Conservation (phyloP, 768 basidiomycete species). For the Hemileccinum impolitum region DNA sequence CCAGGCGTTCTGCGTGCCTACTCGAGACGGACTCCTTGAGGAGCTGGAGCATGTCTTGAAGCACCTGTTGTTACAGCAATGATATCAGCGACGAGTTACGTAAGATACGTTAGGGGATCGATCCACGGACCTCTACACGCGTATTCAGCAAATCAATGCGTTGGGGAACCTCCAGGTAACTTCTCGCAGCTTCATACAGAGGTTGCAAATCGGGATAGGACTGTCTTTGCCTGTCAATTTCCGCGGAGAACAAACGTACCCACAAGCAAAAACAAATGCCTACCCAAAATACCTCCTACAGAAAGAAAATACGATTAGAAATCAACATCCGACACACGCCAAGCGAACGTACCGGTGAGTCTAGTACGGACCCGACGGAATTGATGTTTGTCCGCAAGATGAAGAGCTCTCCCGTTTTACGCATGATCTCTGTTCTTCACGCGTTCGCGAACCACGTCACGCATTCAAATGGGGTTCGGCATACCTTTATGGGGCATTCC, state of each 20-base stretch:
- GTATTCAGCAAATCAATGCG: constrained; percentile 91
- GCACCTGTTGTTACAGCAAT: constrained; percentile 48
- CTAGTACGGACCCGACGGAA: constrained; percentile 93
- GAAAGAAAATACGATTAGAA: background rate
- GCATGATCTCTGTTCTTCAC: constrained; percentile 78
- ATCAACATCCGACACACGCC: background rate
- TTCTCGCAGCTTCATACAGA: constrained; percentile 88
- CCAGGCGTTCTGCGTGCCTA: constrained; percentile 84
- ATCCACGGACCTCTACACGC: constrained; percentile 74
- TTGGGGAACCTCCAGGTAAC: constrained; percentile 93
- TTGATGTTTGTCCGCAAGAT: constrained; percentile 92
- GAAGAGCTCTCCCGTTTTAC: constrained; percentile 93
- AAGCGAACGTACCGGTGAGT: constrained; percentile 72
- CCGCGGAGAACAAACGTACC: constrained; percentile 10
- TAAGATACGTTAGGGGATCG: background rate
- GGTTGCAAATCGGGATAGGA: constrained; percentile 94
- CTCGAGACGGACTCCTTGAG: constrained; percentile 93
- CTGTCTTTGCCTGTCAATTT: constrained; percentile 39
- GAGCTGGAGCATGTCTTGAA: constrained; percentile 96
- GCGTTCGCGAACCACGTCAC: constrained; percentile 10
- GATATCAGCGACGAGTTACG: constrained; percentile 3
- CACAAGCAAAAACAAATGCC: constrained; percentile 30
- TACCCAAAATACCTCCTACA: constrained; percentile 93
- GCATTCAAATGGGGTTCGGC: constrained; percentile 7
- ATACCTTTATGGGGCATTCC: constrained; percentile 81